These are phyloP conservation scores for Aspergillus melleus DNA, from an alignment of 2,329 filamentous ascomycete genomes.

Conservation along the genomic window DNA sequence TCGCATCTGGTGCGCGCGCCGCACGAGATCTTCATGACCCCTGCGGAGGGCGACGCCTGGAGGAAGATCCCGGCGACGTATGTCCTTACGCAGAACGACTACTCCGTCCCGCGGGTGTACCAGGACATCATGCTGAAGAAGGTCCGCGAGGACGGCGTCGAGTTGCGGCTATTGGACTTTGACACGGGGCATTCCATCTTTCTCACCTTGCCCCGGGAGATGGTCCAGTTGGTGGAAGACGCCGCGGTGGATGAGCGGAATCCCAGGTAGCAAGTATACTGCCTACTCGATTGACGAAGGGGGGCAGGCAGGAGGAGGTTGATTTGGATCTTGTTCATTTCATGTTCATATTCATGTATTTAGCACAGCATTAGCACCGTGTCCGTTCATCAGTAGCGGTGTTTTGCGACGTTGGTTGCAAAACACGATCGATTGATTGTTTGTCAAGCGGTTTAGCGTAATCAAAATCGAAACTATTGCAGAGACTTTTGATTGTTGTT, in stretches of 20 bases:
- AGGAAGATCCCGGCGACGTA: constrained; percentile 14
- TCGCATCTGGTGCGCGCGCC: constrained; percentile 4
- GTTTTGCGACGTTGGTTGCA: too few relatives aligned
- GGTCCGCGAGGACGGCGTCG: constrained; percentile 5
- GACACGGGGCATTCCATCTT: constrained; percentile 20
- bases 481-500: too few relatives aligned
- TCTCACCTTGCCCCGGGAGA: constrained; percentile 12
- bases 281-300: too few relatives aligned
- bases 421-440: too few relatives aligned
- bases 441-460: too few relatives aligned
- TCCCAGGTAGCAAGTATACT: neutral
- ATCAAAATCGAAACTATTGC: too few relatives aligned
- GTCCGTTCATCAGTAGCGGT: too few relatives aligned
- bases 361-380: too few relatives aligned
- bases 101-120: constrained; percentile 6
- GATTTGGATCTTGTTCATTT: too few relatives aligned
- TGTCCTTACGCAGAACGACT: constrained; percentile 15
- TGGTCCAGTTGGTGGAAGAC: constrained; percentile 13
- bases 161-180: constrained; percentile 10
- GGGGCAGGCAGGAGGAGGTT: too few relatives aligned
- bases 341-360: too few relatives aligned
- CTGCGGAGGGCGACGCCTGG: constrained; percentile 11
- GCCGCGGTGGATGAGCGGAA: constrained; percentile 15
- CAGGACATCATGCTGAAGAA: constrained; percentile 19
- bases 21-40: neutral